These are phyloP conservation scores for Dacryopinax primogenitus DNA, from an alignment of 768 basidiomycete genomes.

Conservation along the genomic window DNA sequence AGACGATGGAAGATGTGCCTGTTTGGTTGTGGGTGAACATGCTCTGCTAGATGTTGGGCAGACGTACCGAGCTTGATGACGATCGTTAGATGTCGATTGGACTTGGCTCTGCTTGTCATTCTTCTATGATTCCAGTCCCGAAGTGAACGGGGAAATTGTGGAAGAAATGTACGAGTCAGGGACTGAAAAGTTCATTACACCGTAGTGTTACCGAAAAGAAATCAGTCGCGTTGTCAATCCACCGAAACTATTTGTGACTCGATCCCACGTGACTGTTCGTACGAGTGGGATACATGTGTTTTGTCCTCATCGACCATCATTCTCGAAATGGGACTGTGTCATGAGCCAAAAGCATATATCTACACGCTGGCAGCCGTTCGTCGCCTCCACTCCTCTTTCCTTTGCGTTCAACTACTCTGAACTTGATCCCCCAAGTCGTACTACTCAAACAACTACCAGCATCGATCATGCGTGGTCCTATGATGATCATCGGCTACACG, in stretches of 20 bases:
- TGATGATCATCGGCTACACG: neutral
- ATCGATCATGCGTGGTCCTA: neutral
- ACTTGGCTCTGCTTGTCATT: neutral
- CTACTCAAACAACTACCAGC: neutral
- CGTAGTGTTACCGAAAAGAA: too few relatives aligned
- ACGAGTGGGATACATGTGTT: neutral
- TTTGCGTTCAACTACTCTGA: neutral
- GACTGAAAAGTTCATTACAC: too few relatives aligned
- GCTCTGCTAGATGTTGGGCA: conserved; percentile 2
- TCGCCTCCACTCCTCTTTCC: neutral
- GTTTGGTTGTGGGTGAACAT: neutral
- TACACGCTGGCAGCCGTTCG: too few relatives aligned
- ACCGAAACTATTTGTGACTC: neutral
- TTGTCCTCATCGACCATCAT: neutral
- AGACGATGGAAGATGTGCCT: conserved; percentile 96
- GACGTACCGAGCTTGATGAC: conserved; percentile 74
- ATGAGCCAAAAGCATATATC: neutral
- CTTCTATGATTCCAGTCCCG: too few relatives aligned
- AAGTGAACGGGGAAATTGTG: too few relatives aligned
- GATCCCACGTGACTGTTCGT: neutral
- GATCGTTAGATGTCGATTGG: conserved; percentile 36
- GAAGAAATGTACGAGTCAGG: too few relatives aligned
- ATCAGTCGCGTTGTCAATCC: neutral
- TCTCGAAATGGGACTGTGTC: neutral
- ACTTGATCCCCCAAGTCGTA: neutral